Base-by-base conservation (phyloP, 768 basidiomycete genomes). In the Favolaschia claudopus region DNA sequence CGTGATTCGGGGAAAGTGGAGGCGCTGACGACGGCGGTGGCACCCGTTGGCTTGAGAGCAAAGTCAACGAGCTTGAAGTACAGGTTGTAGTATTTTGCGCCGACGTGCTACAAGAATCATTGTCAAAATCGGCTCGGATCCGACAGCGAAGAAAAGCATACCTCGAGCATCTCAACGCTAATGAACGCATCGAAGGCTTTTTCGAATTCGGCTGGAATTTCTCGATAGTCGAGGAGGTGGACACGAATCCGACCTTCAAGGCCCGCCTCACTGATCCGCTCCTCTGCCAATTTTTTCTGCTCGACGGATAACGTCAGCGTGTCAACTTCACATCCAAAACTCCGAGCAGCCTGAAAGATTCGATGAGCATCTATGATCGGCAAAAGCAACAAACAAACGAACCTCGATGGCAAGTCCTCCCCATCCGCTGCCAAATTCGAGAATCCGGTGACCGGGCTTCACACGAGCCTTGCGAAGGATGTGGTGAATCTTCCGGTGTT, bases 371-470 rank as follows among this genome's bases (percentile, higher is more conserved):
- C n/a, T n/a, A n/a, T n/a, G n/a, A n/a, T n/a, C n/a, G 36, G 10
- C 44, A 32, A 31, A 20, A 22, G 22, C 19, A 29, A 36, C 51
- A 17, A 19, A 22, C 37, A 27, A 49, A 62, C 72, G 25, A 49
- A 89, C 92, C 84, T 92, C 88, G 56, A 96, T 96, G 13, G 93
- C 92, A 40, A 96, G 81, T 46, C 88, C 92, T 20, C 94, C 95
- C 95, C 95, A 96, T n/a, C 95, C 95, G 45, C 89, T 89, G 22
- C 94, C 95, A 67, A 96, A 93, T 77, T 96, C 95, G 32, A 96
- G 79, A 39, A 96, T 84, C 25, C 93, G 85, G 70, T 94, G 82
- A 0, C 93, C 93, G 40, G 86, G 87, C 69, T 85, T 82, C 55
- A 95, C 88, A 46, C 87, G 87, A 25, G 93, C 92, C 60, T 88